phyloP scores from a whole-genome alignment of 495 filamentous ascomycete genomes.

The Annulohypoxylon moriforme region DNA sequence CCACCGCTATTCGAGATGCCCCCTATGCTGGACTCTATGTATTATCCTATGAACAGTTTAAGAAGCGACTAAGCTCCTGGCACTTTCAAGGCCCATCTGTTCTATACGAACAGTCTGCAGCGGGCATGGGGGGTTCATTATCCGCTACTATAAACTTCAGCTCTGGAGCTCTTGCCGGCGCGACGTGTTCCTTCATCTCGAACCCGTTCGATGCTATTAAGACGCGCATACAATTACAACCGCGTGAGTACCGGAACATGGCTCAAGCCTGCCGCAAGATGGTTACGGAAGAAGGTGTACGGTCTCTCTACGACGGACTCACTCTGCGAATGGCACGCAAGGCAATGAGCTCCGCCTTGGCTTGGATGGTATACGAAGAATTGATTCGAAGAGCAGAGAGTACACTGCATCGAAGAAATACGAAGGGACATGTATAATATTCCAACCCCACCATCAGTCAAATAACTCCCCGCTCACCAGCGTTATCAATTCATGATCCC shows the following conservation, averaged over 20 bases:
- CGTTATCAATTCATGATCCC: neutral
- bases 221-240: constrained; percentile 92
- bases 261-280: constrained; percentile 77
- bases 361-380: constrained; percentile 98
- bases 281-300: constrained; percentile 81
- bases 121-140: constrained; percentile 49
- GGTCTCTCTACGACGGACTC: constrained; percentile 87
- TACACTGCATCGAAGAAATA: constrained; percentile 59
- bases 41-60: constrained; percentile 90
- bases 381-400: constrained; percentile 80
- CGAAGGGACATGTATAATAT: constrained; percentile 36
- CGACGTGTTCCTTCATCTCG: constrained; percentile 83
- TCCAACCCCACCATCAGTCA: constrained; percentile 15
- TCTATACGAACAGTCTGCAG: constrained; percentile 27
- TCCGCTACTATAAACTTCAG: constrained; percentile 85
- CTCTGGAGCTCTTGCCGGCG: constrained; percentile 81
- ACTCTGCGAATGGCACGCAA: constrained; percentile 90
- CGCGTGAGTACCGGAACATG: constrained; percentile 86
- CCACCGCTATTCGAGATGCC: constrained; percentile 91
- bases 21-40: constrained; percentile 97
- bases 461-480: constrained; percentile 27
- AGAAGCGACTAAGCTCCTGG: constrained; percentile 68
- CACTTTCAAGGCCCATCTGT: constrained; percentile 25
- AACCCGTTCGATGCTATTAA: constrained; percentile 98
- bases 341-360: constrained; percentile 88